A percentile compares a stretch with the other conserved stretches of the same genome.
phyloP scores from a whole-genome alignment of 106 monocot genomes.

The Dioscorea zingiberensis region DNA sequence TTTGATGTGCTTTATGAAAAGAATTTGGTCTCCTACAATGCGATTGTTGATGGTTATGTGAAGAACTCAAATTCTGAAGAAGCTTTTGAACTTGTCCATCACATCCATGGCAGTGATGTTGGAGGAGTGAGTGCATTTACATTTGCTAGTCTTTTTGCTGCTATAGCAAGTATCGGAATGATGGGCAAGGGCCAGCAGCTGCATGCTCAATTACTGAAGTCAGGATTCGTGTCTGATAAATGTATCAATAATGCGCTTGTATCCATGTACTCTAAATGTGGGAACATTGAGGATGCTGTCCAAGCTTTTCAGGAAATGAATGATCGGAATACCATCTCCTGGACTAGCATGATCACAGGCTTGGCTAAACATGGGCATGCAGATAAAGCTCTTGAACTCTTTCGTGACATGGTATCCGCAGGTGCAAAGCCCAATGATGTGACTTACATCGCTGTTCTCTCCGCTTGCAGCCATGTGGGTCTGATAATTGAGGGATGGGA shows the following conservation, averaged over 20 bases:
- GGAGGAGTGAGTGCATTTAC: slow-evolving; percentile 61
- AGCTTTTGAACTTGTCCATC: slow-evolving; percentile 34
- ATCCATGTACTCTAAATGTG: slow-evolving; percentile 84
- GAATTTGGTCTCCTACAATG: slow-evolving; percentile 55
- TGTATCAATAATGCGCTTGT: slow-evolving; percentile 63
- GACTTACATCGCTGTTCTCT: slow-evolving; percentile 67
- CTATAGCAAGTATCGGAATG: slow-evolving; percentile 59
- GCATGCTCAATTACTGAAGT: slow-evolving; percentile 51
- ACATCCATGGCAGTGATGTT: slow-evolving; percentile 24
- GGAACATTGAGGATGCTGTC: slow-evolving; percentile 59
- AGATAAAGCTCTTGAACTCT: slow-evolving; percentile 40
- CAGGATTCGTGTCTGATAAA: slow-evolving; percentile 40
- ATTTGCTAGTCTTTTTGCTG: slow-evolving; percentile 72
- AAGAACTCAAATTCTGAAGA: slow-evolving; percentile 31
- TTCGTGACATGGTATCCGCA: slow-evolving; percentile 40
- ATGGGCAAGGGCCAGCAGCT: slow-evolving; percentile 59
- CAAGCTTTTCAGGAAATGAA: slow-evolving; percentile 41
- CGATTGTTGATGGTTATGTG: slow-evolving; percentile 41
- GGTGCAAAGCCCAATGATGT: slow-evolving; percentile 61
- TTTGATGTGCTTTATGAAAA: slow-evolving; percentile 61
- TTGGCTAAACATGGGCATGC: slow-evolving; percentile 66
- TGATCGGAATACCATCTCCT: slow-evolving; percentile 56
- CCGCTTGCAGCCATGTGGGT: slow-evolving; percentile 82
- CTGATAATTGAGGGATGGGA: slow-evolving; percentile 50
- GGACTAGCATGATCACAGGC: slow-evolving; percentile 85